A percentile compares a stretch with the other conserved stretches of the same genome.
These are phyloP conservation scores for Candida pseudocylindracea DNA, from an alignment of 1,139 yeast genomes.

Conservation along the genomic window DNA sequence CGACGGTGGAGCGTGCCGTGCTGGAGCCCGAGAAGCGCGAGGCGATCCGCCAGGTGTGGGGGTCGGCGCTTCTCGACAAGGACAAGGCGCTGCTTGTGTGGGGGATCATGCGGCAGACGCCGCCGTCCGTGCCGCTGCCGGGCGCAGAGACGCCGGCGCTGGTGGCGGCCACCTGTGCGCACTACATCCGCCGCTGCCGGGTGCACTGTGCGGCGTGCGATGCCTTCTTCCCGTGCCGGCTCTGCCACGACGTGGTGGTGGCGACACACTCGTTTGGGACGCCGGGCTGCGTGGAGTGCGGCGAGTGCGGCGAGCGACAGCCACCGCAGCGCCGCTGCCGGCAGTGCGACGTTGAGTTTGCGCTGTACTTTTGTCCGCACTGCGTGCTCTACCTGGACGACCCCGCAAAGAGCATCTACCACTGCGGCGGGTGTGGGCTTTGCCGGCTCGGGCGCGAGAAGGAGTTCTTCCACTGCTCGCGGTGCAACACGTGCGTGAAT, in stretches of 20 bases:
- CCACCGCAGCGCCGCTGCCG: slow-evolving; percentile 45
- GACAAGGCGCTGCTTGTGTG: no score
- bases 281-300: slow-evolving; percentile 55
- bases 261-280: slow-evolving; percentile 36
- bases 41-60: no score
- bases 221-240: slow-evolving; percentile 62
- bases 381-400: slow-evolving; percentile 80
- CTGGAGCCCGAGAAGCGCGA: no score
- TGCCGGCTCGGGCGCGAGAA: slow-evolving; percentile 76
- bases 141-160: not conserved
- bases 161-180: no score
- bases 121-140: not conserved
- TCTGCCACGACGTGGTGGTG: slow-evolving; percentile 56
- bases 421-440: slow-evolving; percentile 82
- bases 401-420: slow-evolving; percentile 60
- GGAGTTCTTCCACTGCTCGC: slow-evolving; percentile 78
- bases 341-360: slow-evolving; percentile 42
- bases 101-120: not conserved
- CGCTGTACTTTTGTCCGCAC: slow-evolving; percentile 52
- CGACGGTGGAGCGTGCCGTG: no score
- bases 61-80: no score
- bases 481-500: slow-evolving; percentile 79
- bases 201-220: slow-evolving; percentile 58
- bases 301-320: slow-evolving; percentile 61
- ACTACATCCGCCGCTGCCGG: slow-evolving; percentile 70